Evolutionary conservation across 2,329 filamentous ascomycete genomes (phyloP).

Genomic region (Lecanosticta acicola): DNA sequence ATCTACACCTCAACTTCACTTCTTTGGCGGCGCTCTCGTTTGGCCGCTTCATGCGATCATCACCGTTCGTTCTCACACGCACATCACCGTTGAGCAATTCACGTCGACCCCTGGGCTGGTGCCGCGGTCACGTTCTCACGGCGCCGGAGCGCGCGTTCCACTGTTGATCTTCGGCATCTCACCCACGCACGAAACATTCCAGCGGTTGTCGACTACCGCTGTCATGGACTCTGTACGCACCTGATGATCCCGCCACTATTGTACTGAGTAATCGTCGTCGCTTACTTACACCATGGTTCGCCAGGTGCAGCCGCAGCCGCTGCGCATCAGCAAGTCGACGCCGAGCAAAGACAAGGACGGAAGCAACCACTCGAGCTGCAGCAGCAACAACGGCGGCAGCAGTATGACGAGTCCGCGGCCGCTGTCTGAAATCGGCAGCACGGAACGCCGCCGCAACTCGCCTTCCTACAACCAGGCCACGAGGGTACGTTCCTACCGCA

Average conservation of each 20-base stretch:
- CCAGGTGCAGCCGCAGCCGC: constrained; percentile 67
- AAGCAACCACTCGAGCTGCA: constrained; percentile 1
- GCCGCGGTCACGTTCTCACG: constrained; percentile 3
- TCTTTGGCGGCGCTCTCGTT: constrained; percentile 3
- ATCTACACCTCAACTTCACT: not conserved
- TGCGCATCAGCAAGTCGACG: constrained; percentile 70
- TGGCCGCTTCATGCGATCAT: not conserved
- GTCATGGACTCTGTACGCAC: constrained; percentile 19
- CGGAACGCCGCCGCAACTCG: constrained; percentile 82
- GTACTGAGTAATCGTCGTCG: not conserved
- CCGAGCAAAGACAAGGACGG: constrained; percentile 51
- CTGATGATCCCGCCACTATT: not conserved
- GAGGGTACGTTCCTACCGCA: constrained; percentile 49
- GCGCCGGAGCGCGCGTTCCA: constrained; percentile 17
- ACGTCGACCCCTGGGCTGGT: not conserved
- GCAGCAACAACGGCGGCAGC: constrained; percentile 19
- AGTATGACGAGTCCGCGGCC: constrained; percentile 58
- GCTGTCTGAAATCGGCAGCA: constrained; percentile 81
- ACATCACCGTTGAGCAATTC: not conserved
- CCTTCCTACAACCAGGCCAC: constrained; percentile 75
- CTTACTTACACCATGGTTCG: constrained; percentile 18
- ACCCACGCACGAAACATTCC: constrained; percentile 13
- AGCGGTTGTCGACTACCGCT: constrained; percentile 10
- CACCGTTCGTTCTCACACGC: constrained; percentile 4
- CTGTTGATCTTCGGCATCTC: constrained; percentile 11